Base-by-base conservation (phyloP, 2,329 filamentous ascomycete genomes). In the Aspergillus quadricinctus region DNA sequence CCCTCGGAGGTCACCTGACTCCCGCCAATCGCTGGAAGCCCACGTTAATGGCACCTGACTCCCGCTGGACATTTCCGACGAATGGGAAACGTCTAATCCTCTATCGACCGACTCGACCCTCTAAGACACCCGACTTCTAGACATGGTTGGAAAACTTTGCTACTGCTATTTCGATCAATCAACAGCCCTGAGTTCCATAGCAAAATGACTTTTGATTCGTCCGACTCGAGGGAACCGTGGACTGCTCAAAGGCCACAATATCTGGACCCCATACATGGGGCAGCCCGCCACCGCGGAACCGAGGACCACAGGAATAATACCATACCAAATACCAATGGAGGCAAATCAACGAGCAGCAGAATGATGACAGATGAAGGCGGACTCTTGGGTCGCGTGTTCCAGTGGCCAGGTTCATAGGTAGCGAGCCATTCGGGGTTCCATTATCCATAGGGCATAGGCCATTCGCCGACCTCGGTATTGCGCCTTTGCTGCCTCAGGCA, bases 401-500 rank as follows among this genome's bases (percentile, higher is more conserved):
- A 17, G 31, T 37, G 14, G 2, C 5, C 31, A 17, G 31, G 14
- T 6, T 17, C 14, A 37, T n/a, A n/a, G n/a, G 3, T 17, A 37
- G 31, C 4, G 31, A 17, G 45, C 25, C 45, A 63, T 63, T 59
- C 28, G 49, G 19, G 46, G n/a, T n/a, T n/a, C n/a, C n/a, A n/a
- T n/a, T n/a, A n/a, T n/a, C n/a, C n/a, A n/a, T n/a, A n/a, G n/a
- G n/a, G n/a, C n/a, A n/a, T n/a, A n/a, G 1, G 7, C 14, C 14
- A 37, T 37, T 37, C 14, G 6, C 31, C 14, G 31, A 37, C 31
- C 31, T 37, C 14, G 28, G 8, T 37, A 35, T 37, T 37, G 14
- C 14, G 14, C 6, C 17, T 35, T 37, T n/a, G 9, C 31, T n/a
- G 31, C 31, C 31, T 37, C 31, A 37, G 31, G 31, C 31, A 6